These are phyloP conservation scores for Ilyonectria robusta DNA, from an alignment of 2,329 filamentous ascomycete genomes.

Conservation along the genomic window DNA sequence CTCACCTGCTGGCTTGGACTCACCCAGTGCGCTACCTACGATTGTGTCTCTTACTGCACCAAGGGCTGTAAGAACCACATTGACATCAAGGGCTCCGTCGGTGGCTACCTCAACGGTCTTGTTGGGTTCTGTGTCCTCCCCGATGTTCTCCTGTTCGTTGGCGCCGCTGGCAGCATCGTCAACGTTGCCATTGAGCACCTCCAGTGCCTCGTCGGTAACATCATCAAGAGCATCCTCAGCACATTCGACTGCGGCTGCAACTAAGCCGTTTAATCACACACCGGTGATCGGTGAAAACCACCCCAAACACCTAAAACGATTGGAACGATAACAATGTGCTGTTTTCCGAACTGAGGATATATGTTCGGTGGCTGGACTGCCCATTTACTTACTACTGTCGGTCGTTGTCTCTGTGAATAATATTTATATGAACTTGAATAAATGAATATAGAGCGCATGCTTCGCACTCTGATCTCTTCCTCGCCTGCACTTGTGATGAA, in stretches of 20 bases:
- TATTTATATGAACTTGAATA: conserved; percentile 9
- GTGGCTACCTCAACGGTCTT: conserved; percentile 49
- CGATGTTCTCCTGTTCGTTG: conserved; percentile 49
- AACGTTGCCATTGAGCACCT: conserved; percentile 49
- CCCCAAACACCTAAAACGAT: background rate
- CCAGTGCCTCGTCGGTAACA: conserved; percentile 52
- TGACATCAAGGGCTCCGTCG: conserved; percentile 49
- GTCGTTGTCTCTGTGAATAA: conserved; percentile 21
- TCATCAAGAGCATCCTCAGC: conserved; percentile 48
- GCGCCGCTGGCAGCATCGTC: conserved; percentile 44
- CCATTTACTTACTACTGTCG: background rate
- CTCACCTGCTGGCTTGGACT: conserved; percentile 51
- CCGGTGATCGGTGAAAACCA: background rate
- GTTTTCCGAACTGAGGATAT: conserved; percentile 10
- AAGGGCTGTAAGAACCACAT: conserved; percentile 57
- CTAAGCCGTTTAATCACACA: conserved; percentile 30
- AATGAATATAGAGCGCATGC: conserved; percentile 13
- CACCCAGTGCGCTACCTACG: conserved; percentile 50
- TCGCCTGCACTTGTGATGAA: background rate
- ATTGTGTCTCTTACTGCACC: conserved; percentile 57
- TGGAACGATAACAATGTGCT: background rate
- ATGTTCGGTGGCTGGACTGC: conserved; percentile 4
- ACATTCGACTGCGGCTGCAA: conserved; percentile 53
- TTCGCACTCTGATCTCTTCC: background rate
- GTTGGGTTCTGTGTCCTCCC: conserved; percentile 52